Base-by-base conservation (phyloP, 176 grass and related monocot species). In the Otatea glauca region DNA sequence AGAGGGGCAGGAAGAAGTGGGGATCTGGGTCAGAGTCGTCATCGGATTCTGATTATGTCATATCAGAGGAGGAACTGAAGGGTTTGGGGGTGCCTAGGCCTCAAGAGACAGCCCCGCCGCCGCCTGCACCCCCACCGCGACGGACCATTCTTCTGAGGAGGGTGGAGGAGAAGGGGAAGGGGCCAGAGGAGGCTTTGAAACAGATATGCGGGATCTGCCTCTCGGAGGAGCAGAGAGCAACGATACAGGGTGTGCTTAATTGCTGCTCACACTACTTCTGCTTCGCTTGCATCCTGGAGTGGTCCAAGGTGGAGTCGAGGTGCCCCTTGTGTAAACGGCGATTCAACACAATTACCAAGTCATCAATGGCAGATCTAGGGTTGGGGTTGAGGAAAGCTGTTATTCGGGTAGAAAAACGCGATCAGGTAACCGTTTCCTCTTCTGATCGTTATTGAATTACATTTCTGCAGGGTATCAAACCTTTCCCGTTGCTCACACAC, bases 261-360 rank as follows among this genome's bases (percentile, higher is more conserved):
- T 95, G 90, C 65, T 95, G 93, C 76, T 60, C 93, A 15, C 93
- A 95, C 88, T 95, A 90, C 74, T 95, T 95, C 79, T 95, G 90
- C 84, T 92, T 92, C 16, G 85, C 82, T 5, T 95, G 93, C 78
- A 90, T 95, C 64, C 78, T 95, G 23, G 93, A 92, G 77, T 95
- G 93, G 93, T 95, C 93, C 14, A 95, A 92, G 74, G 93, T 95
- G 70, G 93, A 95, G 82, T 92, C 90, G 0, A 77, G 86, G 50
- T 95, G 93, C 75, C 93, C 93, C 4, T 76, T 95, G 60, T 95
- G 93, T 81, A 95, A 92, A 77, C 82, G 90, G 23, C 79, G 93
- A 65, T 95, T 95, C 70, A 86, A 71, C 32, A 90, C 88, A 20
- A 86, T 95, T 60, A 92, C 90, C 69, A 95, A 92, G 85, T 85